A percentile compares a stretch with the other conserved stretches of the same genome.
phyloP scores from a whole-genome alignment of 148 eudicot species.

The Diospyros lotus region DNA sequence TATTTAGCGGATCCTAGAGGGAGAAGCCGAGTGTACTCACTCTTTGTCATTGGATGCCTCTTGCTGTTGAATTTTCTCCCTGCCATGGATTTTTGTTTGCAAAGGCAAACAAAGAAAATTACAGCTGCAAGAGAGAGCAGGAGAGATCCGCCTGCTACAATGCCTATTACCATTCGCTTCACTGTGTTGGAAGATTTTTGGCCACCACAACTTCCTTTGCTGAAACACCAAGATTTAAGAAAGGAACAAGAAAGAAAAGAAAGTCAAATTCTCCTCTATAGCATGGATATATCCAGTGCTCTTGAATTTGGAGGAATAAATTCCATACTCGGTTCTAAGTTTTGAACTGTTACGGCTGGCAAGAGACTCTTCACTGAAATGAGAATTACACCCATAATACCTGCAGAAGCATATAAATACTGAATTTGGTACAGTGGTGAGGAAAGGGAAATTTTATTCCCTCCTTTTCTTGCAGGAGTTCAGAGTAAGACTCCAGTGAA shows the following conservation, averaged over 20 bases:
- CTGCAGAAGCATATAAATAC: conserved; percentile 16
- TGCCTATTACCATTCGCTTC: conserved; percentile 20
- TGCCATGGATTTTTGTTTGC: conserved; percentile 19
- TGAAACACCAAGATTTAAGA: conserved; percentile 13
- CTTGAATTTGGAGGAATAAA: not conserved
- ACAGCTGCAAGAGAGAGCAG: conserved; percentile 16
- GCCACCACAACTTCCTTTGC: conserved; percentile 28
- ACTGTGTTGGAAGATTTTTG: conserved; percentile 18
- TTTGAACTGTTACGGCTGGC: conserved; percentile 24
- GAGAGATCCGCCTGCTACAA: conserved; percentile 22
- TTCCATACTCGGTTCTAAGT: conserved; percentile 39
- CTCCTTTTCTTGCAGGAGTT: not conserved
- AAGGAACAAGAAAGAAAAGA: not conserved
- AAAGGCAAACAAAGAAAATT: conserved; percentile 19
- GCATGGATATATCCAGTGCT: not conserved
- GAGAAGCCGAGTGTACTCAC: conserved; percentile 23
- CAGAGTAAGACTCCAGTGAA: not conserved
- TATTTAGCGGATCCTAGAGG: conserved; percentile 2
- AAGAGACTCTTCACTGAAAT: conserved; percentile 23
- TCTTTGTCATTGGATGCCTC: conserved; percentile 26
- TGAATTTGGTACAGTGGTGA: conserved; percentile 6
- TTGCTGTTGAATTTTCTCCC: conserved; percentile 13
- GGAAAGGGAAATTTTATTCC: not conserved
- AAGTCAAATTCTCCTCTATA: conserved; percentile 3
- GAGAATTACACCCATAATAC: conserved; percentile 40